A percentile compares a stretch with the other conserved stretches of the same genome.
Conservation (phyloP, 805 yeast genomes). For the Tetrapisispora pingtungensis region DNA sequence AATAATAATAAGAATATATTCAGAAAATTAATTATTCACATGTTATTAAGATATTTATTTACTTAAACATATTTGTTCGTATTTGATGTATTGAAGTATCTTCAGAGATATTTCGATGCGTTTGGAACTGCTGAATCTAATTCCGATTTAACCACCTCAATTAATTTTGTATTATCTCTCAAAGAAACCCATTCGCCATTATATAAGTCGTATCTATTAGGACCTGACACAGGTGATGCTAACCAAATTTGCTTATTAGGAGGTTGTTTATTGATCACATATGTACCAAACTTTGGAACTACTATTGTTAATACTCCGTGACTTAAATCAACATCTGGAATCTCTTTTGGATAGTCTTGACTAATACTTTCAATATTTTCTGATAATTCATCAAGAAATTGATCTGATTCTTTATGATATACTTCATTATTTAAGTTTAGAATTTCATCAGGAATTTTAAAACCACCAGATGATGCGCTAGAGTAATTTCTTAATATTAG, state of each 20-base stretch:
- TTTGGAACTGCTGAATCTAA: constrained; percentile 29
- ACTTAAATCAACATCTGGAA: constrained; percentile 50
- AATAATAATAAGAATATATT: too few species aligned
- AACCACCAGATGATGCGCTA: constrained; percentile 42
- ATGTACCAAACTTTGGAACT: constrained; percentile 65
- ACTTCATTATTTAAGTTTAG: constrained; percentile 37
- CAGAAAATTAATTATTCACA: not conserved
- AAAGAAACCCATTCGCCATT: constrained; percentile 70
- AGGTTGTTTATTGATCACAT: constrained; percentile 93
- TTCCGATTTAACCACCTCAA: constrained; percentile 44
- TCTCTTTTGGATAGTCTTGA: constrained; percentile 56
- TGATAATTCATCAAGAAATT: constrained; percentile 56
- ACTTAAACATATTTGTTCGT: not conserved
- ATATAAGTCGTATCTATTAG: constrained; percentile 71
- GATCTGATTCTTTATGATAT: constrained; percentile 57
- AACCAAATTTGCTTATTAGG: constrained; percentile 97
- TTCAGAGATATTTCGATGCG: not conserved
- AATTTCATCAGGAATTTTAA: constrained; percentile 42
- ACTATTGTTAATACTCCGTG: constrained; percentile 80
- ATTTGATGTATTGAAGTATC: not conserved
- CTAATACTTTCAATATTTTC: constrained; percentile 59
- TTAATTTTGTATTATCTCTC: constrained; percentile 47
- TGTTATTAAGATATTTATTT: too few species aligned
- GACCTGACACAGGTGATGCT: constrained; percentile 88
- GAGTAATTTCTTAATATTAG: not conserved